Evolutionary conservation across 805 yeast genomes (phyloP).

Genomic region (Schwanniomyces vanrijiae): DNA sequence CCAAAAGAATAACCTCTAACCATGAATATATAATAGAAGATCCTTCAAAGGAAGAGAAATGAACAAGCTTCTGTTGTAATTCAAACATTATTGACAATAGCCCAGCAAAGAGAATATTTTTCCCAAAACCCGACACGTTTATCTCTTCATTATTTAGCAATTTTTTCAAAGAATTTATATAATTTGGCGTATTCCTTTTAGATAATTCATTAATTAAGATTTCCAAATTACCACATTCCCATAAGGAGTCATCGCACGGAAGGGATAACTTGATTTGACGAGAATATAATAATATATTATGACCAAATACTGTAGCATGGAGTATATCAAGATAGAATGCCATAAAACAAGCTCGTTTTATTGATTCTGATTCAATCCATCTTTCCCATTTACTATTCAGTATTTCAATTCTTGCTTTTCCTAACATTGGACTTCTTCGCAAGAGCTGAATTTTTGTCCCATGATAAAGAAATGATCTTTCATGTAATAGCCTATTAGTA

Average conservation of each 20-base stretch:
- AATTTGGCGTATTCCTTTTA: constrained; percentile 19
- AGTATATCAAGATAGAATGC: constrained; percentile 36
- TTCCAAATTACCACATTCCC: constrained; percentile 24
- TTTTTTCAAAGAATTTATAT: constrained; percentile 20
- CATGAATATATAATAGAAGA: constrained; percentile 22
- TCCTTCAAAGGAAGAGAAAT: constrained; percentile 24
- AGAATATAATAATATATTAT: constrained; percentile 22
- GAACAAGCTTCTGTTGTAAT: constrained; percentile 26
- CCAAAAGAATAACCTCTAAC: constrained; percentile 26
- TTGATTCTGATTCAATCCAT: constrained; percentile 39
- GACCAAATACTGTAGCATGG: constrained; percentile 36
- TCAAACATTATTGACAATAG: constrained; percentile 24
- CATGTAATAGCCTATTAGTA: constrained; percentile 64
- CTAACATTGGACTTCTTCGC: constrained; percentile 29
- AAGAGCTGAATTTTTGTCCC: constrained; percentile 53
- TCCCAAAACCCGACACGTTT: constrained; percentile 21
- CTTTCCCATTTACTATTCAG: constrained; percentile 31
- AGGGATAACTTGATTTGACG: constrained; percentile 26
- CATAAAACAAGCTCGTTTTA: constrained; percentile 35
- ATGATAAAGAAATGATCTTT: constrained; percentile 77
- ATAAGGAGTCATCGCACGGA: constrained; percentile 28
- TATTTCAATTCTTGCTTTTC: no score
- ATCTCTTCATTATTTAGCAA: constrained; percentile 21
- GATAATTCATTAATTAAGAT: constrained; percentile 9
- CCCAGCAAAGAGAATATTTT: constrained; percentile 21